Conservation (phyloP, 1,139 yeast species). For the Diutina pseudorugosa region DNA sequence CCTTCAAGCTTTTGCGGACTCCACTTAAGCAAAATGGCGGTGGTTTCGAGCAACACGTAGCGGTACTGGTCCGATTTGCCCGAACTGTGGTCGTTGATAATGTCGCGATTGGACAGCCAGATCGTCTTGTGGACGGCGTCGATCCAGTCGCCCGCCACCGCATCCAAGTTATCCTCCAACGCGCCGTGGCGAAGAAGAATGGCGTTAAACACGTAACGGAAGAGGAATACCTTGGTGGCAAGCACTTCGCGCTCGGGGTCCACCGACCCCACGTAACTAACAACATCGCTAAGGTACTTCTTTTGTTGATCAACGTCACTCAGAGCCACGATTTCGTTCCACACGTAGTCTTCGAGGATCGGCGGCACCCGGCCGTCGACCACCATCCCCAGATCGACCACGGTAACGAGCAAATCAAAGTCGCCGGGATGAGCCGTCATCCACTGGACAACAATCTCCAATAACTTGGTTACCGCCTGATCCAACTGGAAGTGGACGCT, state of each 20-base stretch:
- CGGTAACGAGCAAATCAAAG: slow-evolving; percentile 27
- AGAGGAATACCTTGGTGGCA: slow-evolving; percentile 49
- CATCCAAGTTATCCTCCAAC: not conserved
- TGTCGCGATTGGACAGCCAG: slow-evolving; percentile 58
- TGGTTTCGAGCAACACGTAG: slow-evolving; percentile 68
- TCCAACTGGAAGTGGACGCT: slow-evolving; percentile 62
- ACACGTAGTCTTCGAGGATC: slow-evolving; percentile 45
- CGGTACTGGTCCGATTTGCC: slow-evolving; percentile 69
- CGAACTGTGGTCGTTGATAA: slow-evolving; percentile 44
- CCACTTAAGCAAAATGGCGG: slow-evolving; percentile 64
- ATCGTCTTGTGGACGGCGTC: slow-evolving; percentile 37
- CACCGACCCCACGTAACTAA: slow-evolving; percentile 32
- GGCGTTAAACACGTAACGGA: slow-evolving; percentile 56
- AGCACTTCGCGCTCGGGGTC: slow-evolving; percentile 17
- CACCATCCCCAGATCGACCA: slow-evolving; percentile 37
- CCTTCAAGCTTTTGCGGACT: slow-evolving; percentile 50
- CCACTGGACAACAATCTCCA: slow-evolving; percentile 37
- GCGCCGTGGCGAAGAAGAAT: slow-evolving; percentile 34
- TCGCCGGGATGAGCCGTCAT: slow-evolving; percentile 24
- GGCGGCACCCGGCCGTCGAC: slow-evolving; percentile 36
- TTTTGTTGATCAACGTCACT: slow-evolving; percentile 35
- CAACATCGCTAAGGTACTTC: slow-evolving; percentile 38
- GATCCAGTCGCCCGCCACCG: not conserved
- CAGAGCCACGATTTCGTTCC: slow-evolving; percentile 42
- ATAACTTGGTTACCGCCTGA: slow-evolving; percentile 57